Percentiles rank a stretch among this genome's conserved stretches.
Conservation (phyloP, 768 basidiomycete genomes). For the Pluteus cervinus region DNA sequence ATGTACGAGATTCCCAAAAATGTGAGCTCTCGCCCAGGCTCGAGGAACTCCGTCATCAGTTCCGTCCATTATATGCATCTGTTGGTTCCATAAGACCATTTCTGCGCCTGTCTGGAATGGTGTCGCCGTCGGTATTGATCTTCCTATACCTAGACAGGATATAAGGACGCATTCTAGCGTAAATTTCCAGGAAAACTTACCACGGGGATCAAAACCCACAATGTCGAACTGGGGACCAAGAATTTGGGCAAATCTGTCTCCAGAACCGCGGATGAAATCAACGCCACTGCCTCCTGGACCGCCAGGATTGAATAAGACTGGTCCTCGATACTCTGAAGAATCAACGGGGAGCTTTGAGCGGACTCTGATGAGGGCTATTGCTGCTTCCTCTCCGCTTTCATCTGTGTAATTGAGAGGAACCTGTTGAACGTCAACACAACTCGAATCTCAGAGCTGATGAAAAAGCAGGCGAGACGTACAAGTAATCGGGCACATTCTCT, state of each 20-base stretch:
- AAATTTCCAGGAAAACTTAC: no score
- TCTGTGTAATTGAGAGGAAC: slow-evolving; percentile 41
- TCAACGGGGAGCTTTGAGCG: slow-evolving; percentile 22
- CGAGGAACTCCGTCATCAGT: no score
- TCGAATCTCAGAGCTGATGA: no score
- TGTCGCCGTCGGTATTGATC: slow-evolving; percentile 25
- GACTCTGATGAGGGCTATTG: slow-evolving; percentile 36
- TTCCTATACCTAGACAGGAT: no score
- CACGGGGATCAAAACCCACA: slow-evolving; percentile 41
- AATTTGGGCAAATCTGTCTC: slow-evolving; percentile 18
- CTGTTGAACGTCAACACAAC: slow-evolving; percentile 18
- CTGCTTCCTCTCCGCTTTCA: slow-evolving; percentile 26
- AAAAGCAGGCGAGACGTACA: no score
- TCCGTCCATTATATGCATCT: neutral
- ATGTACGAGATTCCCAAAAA: no score
- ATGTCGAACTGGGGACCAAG: slow-evolving; percentile 40
- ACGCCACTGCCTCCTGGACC: slow-evolving; percentile 44
- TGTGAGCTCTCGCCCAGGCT: no score
- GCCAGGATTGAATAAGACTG: slow-evolving; percentile 40
- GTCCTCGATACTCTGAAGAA: slow-evolving; percentile 32
- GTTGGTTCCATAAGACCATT: slow-evolving; percentile 18
- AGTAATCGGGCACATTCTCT: no score
- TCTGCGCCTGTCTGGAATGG: slow-evolving; percentile 31
- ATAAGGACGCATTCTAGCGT: no score
- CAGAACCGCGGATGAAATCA: slow-evolving; percentile 15